Base-by-base conservation (phyloP, 1,284 basidiomycete species). In the Boletus smithii region DNA sequence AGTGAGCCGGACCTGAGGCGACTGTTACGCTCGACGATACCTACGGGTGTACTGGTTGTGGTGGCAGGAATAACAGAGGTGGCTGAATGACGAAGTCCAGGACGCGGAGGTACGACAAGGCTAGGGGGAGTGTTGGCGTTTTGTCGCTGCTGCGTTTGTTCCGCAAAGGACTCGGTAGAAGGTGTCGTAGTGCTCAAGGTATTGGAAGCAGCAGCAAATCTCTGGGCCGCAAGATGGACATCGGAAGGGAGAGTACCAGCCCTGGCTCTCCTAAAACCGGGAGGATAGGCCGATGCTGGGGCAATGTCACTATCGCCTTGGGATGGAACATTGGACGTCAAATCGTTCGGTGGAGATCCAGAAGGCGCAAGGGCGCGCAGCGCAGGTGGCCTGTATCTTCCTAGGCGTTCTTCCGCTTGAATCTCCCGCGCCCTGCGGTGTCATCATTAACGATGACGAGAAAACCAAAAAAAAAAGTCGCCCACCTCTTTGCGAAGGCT, bases 1-100 rank as follows among this genome's bases (percentile, higher is more conserved):
- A 94, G 77, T 20, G 92, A 95, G 24, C 93, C 94, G 20, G 92
- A 95, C 54, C 94, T 80, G 49, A 92, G 77, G 46, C 94, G 86
- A 63, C 84, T 91, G 66, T 84, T 81, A 60, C 83, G 77, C 63
- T 87, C 80, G 41, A 74, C 72, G 48, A 75, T 71, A 38, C 76
- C 75, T 38, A 84, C 75, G 22, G 83, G 72, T 17, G 81, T 73
- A 31, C 77, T 79, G 17, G 83, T 76, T 41, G 82, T 78, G 27
- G 86, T 76, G 42, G 83, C 74, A 42, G 83, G 61, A 29, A 36
- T 23, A 22, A 51, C 37, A 9, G 56, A 54, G 37, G 75, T 76
- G 35, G 71, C 75, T 23, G 87, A 78, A 65, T 94, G 91, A 68
- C 89, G 88, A 55, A 94, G 75, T 50, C 72, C 69, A 34, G 90